Evolutionary conservation across 2,329 filamentous ascomycete species (phyloP).

Genomic region (Colletotrichum sp.): DNA sequence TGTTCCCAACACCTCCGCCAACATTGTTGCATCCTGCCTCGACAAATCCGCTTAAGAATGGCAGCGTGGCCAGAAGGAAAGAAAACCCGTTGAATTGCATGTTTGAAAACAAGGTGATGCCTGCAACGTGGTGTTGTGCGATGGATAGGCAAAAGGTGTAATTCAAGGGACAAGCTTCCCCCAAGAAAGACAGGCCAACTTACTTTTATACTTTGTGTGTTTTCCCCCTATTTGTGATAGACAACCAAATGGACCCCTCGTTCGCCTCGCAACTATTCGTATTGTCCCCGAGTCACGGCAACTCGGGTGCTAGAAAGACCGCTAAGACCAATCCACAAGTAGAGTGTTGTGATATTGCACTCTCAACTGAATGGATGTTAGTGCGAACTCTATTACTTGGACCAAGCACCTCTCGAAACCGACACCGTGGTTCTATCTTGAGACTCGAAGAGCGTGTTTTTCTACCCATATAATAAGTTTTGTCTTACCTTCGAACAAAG

Average conservation of each 20-base stretch:
- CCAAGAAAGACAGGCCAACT: background rate
- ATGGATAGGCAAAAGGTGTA: background rate
- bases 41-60: background rate
- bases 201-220: background rate
- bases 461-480: too few species aligned
- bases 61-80: background rate
- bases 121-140: background rate
- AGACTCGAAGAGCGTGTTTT: background rate
- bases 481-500: too few species aligned
- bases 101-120: background rate
- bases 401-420: background rate
- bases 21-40: background rate
- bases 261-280: background rate
- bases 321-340: background rate
- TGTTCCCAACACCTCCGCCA: background rate
- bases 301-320: background rate
- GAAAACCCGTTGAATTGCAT: background rate
- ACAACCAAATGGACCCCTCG: background rate
- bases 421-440: background rate
- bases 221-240: background rate
- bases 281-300: background rate
- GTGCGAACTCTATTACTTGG: background rate
- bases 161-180: background rate
- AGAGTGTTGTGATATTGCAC: background rate
- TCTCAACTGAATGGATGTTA: background rate